A percentile compares a stretch with the other conserved stretches of the same genome.
Conservation (phyloP, 116 monocot genomes). For the Trichopus zeylanicus region DNA sequence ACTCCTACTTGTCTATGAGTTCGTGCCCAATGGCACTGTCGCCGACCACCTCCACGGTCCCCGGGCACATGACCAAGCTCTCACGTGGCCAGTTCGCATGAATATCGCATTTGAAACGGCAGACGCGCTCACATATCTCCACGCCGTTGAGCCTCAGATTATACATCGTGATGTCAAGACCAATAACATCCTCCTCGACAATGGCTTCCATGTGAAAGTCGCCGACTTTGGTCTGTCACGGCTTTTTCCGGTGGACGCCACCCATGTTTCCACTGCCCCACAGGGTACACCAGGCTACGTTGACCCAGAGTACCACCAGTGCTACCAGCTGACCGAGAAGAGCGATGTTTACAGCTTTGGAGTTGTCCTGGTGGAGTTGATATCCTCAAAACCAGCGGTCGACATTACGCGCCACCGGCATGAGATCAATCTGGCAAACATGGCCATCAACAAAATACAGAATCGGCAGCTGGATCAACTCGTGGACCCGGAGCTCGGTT, state of each 20-base stretch:
- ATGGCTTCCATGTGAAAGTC: constrained; percentile 48
- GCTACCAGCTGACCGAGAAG: constrained; percentile 62
- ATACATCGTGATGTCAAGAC: constrained; percentile 84
- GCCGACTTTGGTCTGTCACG: constrained; percentile 75
- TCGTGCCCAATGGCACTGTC: constrained; percentile 58
- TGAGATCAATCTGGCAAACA: constrained; percentile 54
- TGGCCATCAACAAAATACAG: constrained; percentile 57
- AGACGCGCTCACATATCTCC: constrained; percentile 54
- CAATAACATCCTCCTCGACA: constrained; percentile 67
- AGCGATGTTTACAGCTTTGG: constrained; percentile 84
- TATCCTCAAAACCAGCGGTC: constrained; percentile 58
- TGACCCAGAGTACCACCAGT: constrained; percentile 64
- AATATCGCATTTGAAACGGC: constrained; percentile 64
- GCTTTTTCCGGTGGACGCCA: constrained; percentile 36
- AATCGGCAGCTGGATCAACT: constrained; percentile 25
- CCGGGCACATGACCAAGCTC: constrained; percentile 5
- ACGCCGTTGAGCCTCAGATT: constrained; percentile 57
- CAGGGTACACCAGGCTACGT: constrained; percentile 77
- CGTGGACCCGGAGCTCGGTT: constrained; percentile 34
- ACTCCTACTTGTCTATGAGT: constrained; percentile 77
- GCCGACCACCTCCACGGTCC: constrained; percentile 63
- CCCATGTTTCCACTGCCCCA: constrained; percentile 60
- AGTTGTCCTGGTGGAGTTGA: constrained; percentile 58
- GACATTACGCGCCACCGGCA: constrained; percentile 29
- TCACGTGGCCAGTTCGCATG: constrained; percentile 34